Percentiles rank a stretch among this genome's conserved stretches.
phyloP scores from a whole-genome alignment of 495 filamentous ascomycete genomes.

The Paragyromitra xinjiangensis region DNA sequence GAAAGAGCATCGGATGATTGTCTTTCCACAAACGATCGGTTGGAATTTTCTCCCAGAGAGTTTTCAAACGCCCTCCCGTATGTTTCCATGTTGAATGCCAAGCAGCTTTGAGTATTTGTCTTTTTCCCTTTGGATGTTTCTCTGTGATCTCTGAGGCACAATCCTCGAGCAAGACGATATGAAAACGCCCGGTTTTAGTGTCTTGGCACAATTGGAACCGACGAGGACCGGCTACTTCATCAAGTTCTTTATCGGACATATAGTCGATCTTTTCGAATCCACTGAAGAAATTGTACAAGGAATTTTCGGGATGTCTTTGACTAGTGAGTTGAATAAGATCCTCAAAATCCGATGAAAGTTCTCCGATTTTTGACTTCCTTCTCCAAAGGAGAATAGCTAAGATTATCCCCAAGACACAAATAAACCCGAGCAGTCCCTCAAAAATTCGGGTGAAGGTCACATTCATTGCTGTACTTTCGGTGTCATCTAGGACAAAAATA shows the following conservation, averaged over 20 bases:
- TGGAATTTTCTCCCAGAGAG: background rate
- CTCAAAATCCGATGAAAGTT: background rate
- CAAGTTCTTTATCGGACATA: constrained; percentile 2
- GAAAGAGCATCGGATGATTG: constrained; percentile 5
- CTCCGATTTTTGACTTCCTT: background rate
- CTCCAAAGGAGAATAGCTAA: background rate
- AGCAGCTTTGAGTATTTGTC: background rate
- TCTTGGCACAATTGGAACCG: background rate
- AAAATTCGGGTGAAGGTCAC: background rate
- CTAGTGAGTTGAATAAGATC: background rate
- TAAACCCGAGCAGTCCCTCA: background rate
- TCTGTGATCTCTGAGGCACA: background rate
- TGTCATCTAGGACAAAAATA: background rate
- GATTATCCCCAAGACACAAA: background rate
- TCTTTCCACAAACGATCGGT: background rate
- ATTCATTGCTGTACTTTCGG: background rate
- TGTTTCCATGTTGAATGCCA: background rate
- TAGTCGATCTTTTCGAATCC: background rate
- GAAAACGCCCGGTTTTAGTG: background rate
- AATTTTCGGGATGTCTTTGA: background rate
- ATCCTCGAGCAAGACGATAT: background rate
- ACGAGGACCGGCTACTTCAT: background rate
- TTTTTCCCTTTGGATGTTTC: background rate
- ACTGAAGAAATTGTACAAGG: background rate
- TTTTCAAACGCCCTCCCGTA: background rate